Percentiles rank a stretch among this genome's conserved stretches.
Evolutionary conservation across 2,329 filamentous ascomycete genomes (phyloP).

Genomic region (Diplocarpon mali): DNA sequence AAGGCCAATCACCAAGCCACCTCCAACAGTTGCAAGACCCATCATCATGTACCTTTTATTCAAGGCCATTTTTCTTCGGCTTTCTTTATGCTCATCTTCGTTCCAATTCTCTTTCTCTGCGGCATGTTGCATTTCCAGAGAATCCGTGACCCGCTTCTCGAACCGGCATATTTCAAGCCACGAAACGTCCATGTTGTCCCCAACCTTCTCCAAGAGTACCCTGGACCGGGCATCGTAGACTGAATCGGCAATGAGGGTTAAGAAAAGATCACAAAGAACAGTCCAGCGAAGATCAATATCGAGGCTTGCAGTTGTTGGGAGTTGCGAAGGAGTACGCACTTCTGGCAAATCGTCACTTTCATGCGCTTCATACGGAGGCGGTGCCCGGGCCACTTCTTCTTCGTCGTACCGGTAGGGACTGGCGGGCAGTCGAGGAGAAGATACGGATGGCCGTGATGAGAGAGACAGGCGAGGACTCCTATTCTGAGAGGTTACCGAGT

Average conservation of each 20-base stretch:
- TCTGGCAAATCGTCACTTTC: slow-evolving; percentile 63
- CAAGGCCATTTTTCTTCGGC: slow-evolving; percentile 66
- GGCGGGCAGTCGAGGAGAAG: slow-evolving; percentile 12
- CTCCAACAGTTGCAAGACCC: slow-evolving; percentile 92
- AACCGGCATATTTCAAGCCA: slow-evolving; percentile 95
- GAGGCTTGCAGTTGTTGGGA: slow-evolving; percentile 71
- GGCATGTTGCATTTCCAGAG: slow-evolving; percentile 92
- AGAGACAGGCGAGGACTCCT: slow-evolving; percentile 29
- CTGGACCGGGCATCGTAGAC: slow-evolving; percentile 85
- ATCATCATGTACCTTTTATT: slow-evolving; percentile 86
- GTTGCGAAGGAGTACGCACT: slow-evolving; percentile 71
- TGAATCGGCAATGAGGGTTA: slow-evolving; percentile 93
- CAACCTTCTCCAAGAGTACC: slow-evolving; percentile 72
- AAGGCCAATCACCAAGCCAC: slow-evolving; percentile 86
- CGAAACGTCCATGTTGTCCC: slow-evolving; percentile 64
- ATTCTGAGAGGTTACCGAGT: slow-evolving; percentile 15
- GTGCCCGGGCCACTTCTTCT: slow-evolving; percentile 34
- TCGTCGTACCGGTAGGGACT: slow-evolving; percentile 31
- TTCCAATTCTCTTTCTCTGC: slow-evolving; percentile 97
- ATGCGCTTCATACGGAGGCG: slow-evolving; percentile 51
- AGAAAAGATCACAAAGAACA: slow-evolving; percentile 87
- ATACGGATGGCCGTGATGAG: slow-evolving; percentile 25
- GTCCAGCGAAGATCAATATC: slow-evolving; percentile 98
- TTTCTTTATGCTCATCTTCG: slow-evolving; percentile 87
- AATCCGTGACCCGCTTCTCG: slow-evolving; percentile 93